Evolutionary conservation across 345 rosid genomes (phyloP).

Genomic region (Leavenworthia alabamica): DNA sequence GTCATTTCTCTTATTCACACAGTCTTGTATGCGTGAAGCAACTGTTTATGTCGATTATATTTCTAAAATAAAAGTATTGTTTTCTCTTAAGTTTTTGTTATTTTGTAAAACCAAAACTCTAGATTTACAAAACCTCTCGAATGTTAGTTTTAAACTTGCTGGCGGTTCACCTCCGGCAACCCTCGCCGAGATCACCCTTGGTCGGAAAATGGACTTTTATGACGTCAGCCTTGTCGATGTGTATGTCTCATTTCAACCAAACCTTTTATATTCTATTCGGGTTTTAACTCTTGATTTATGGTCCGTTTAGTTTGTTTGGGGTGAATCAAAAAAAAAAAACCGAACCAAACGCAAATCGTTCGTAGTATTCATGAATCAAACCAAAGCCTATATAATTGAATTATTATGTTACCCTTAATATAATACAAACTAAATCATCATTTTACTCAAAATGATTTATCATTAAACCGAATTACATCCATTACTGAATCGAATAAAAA

Average conservation of each 20-base stretch:
- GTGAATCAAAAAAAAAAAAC: no score
- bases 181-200: constrained; percentile 46
- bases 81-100: constrained; percentile 1
- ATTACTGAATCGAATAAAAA: neutral
- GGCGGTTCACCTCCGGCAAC: constrained; percentile 45
- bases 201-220: constrained; percentile 36
- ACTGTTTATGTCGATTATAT: constrained; percentile 6
- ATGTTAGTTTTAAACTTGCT: no score
- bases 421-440: neutral
- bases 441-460: neutral
- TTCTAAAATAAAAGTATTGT: neutral
- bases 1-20: neutral
- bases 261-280: neutral
- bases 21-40: constrained; percentile 10
- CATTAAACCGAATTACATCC: neutral
- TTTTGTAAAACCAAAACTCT: constrained; percentile 8
- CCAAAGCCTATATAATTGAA: neutral
- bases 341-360: neutral
- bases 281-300: neutral
- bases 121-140: no score
- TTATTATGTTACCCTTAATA: neutral
- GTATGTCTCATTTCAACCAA: constrained; percentile 7
- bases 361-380: neutral
- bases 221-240: constrained; percentile 49
- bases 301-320: neutral